Evolutionary conservation across 2,329 filamentous ascomycete genomes (phyloP).

Genomic region (Aspergillus chevalieri): DNA sequence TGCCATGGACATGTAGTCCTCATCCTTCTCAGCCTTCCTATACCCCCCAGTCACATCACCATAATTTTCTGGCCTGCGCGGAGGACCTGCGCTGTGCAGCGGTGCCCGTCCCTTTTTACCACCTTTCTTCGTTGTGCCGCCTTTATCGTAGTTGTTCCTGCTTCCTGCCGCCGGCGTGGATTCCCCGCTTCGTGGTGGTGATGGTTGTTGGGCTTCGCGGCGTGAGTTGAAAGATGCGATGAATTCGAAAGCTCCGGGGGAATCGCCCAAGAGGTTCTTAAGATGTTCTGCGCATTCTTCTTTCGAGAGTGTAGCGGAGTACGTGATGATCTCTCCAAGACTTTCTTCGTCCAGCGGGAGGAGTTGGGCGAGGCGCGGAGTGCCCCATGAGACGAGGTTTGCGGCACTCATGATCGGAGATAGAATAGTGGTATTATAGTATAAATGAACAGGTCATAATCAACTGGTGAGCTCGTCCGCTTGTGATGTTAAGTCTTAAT

Average conservation of each 20-base stretch:
- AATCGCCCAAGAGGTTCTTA: slow-evolving; percentile 80
- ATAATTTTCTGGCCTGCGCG: slow-evolving; percentile 58
- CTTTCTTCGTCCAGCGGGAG: slow-evolving; percentile 81
- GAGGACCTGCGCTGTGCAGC: slow-evolving; percentile 56
- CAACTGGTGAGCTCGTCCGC: background rate
- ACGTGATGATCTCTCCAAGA: slow-evolving; percentile 75
- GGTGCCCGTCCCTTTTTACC: slow-evolving; percentile 54
- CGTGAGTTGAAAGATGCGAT: slow-evolving; percentile 69
- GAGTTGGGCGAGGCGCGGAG: slow-evolving; percentile 68
- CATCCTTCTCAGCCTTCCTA: slow-evolving; percentile 62
- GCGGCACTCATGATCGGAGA: slow-evolving; percentile 22
- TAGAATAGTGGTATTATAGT: slow-evolving; percentile 9
- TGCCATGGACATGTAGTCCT: slow-evolving; percentile 64
- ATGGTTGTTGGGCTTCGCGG: slow-evolving; percentile 33
- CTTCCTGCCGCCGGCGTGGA: slow-evolving; percentile 23
- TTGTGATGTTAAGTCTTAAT: background rate
- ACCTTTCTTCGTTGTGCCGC: slow-evolving; percentile 21
- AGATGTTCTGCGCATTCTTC: slow-evolving; percentile 76
- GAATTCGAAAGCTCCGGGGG: slow-evolving; percentile 66
- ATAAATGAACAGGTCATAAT: background rate
- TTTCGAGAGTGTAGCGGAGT: slow-evolving; percentile 70
- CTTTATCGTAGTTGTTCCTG: slow-evolving; percentile 3
- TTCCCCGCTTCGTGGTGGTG: background rate
- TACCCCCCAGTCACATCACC: slow-evolving; percentile 65
- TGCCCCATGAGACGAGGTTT: slow-evolving; percentile 48